Percentiles rank a stretch among this genome's conserved stretches.
Evolutionary conservation across 1,139 yeast species (phyloP).

Genomic region (Sugiyamaella xylanicola): DNA sequence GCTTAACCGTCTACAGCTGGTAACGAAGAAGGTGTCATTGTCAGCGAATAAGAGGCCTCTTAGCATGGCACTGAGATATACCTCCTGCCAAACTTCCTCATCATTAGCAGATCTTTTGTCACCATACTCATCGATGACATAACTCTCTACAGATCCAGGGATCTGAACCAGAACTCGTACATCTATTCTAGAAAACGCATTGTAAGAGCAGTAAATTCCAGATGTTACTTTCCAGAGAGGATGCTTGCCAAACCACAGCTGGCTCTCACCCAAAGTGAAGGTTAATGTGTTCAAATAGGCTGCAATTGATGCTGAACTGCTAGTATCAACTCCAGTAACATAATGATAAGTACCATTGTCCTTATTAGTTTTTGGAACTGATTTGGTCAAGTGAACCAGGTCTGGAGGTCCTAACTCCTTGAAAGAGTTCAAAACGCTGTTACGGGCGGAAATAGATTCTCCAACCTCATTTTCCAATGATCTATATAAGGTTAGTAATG

Average conservation of each 20-base stretch:
- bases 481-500: conserved; percentile 32
- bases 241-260: conserved; percentile 72
- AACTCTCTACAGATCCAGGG: conserved; percentile 83
- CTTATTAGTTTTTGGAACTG: conserved; percentile 48
- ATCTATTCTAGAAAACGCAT: conserved; percentile 69
- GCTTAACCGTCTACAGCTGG: conserved; percentile 63
- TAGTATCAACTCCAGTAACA: conserved; percentile 66
- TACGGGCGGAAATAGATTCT: conserved; percentile 54
- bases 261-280: conserved; percentile 58
- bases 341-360: conserved; percentile 63
- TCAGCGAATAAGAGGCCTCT: conserved; percentile 72
- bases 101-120: conserved; percentile 44
- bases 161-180: conserved; percentile 67
- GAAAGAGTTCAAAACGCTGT: conserved; percentile 49
- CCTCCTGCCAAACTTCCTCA: conserved; percentile 66
- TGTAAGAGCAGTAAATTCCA: conserved; percentile 67
- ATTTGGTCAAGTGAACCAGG: conserved; percentile 65
- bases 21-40: conserved; percentile 61
- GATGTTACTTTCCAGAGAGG: conserved; percentile 76
- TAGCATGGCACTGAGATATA: conserved; percentile 73
- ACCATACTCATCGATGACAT: conserved; percentile 58
- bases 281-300: conserved; percentile 78
- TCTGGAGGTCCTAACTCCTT: conserved; percentile 86
- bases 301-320: conserved; percentile 61
- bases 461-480: conserved; percentile 52